A percentile compares a stretch with the other conserved stretches of the same genome.
Evolutionary conservation across 495 filamentous ascomycete genomes (phyloP).

Genomic region (Hypoxylon crocopeplum): DNA sequence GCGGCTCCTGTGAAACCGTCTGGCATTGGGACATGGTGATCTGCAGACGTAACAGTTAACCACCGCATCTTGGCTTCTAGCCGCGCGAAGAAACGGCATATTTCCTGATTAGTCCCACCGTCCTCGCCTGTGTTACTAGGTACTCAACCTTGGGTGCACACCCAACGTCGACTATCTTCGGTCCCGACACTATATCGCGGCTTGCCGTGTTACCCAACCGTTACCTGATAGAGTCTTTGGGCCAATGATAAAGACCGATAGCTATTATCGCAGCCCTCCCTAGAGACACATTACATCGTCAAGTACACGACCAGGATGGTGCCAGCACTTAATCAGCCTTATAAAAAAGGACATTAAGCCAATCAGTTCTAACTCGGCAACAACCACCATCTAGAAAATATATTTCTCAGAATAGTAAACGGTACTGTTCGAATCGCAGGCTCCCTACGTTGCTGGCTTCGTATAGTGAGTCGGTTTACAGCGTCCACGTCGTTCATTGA

Average conservation of each 20-base stretch:
- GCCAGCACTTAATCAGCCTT: no score
- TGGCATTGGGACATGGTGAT: constrained; percentile 5
- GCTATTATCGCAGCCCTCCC: not conserved
- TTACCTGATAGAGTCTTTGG: not conserved
- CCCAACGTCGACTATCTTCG: not conserved
- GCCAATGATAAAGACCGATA: not conserved
- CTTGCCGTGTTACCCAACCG: not conserved
- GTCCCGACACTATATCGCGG: constrained; percentile 3
- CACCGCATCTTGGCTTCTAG: constrained; percentile 14
- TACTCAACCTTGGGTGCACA: constrained; percentile 2
- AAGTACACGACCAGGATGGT: not conserved
- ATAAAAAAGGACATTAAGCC: no score
- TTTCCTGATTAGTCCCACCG: constrained; percentile 20
- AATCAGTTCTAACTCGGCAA: no score
- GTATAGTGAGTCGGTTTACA: not conserved
- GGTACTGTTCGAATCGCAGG: no score
- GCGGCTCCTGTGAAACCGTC: constrained; percentile 12
- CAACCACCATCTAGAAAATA: no score
- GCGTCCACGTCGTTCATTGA: not conserved
- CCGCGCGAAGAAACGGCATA: constrained; percentile 12
- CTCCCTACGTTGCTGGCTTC: no score
- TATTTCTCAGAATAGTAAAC: no score
- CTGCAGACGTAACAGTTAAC: constrained; percentile 16
- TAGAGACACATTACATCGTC: no score
- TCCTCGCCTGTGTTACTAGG: constrained; percentile 18